These are phyloP conservation scores for Boeremia exigua DNA, from an alignment of 2,329 filamentous ascomycete genomes.

Conservation along the genomic window DNA sequence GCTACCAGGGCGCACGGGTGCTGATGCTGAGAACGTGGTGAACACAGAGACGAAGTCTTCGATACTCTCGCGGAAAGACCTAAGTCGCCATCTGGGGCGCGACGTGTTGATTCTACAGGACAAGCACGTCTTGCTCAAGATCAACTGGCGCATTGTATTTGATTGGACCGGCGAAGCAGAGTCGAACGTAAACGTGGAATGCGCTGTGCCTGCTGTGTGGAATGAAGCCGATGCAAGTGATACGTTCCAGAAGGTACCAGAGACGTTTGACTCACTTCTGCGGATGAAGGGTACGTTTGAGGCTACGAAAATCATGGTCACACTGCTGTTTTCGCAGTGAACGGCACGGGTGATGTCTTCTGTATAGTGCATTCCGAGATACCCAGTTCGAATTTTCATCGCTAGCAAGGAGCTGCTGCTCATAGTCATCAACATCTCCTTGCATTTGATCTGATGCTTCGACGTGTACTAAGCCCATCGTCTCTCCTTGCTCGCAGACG, in stretches of 20 bases:
- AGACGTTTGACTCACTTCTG: conserved; percentile 66
- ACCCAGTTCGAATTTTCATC: neutral
- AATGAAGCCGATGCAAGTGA: conserved; percentile 63
- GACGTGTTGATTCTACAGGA: conserved; percentile 40
- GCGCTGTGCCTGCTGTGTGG: conserved; percentile 68
- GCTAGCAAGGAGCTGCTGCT: neutral
- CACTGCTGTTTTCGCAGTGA: conserved; percentile 56
- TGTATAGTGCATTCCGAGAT: conserved; percentile 4
- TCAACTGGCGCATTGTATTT: conserved; percentile 70
- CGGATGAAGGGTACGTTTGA: conserved; percentile 61
- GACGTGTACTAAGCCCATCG: too few relatives aligned
- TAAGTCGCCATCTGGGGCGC: conserved; percentile 56
- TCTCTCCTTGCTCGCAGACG: too few relatives aligned
- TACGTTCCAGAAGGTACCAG: conserved; percentile 64
- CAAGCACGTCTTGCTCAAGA: conserved; percentile 54
- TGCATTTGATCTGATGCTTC: too few relatives aligned
- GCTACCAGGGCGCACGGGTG: conserved; percentile 16
- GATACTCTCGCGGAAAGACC: conserved; percentile 49
- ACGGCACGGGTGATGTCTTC: neutral
- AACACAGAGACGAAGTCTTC: conserved; percentile 14
- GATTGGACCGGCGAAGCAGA: conserved; percentile 77
- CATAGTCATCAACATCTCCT: too few relatives aligned
- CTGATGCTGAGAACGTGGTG: conserved; percentile 29
- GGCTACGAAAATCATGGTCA: conserved; percentile 66
- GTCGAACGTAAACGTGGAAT: conserved; percentile 61